Evolutionary conservation across 2,329 filamentous ascomycete species (phyloP), one percentile per base, ranked within the genome.

Genomic region (Zymoseptoria pseudotritici): DNA sequence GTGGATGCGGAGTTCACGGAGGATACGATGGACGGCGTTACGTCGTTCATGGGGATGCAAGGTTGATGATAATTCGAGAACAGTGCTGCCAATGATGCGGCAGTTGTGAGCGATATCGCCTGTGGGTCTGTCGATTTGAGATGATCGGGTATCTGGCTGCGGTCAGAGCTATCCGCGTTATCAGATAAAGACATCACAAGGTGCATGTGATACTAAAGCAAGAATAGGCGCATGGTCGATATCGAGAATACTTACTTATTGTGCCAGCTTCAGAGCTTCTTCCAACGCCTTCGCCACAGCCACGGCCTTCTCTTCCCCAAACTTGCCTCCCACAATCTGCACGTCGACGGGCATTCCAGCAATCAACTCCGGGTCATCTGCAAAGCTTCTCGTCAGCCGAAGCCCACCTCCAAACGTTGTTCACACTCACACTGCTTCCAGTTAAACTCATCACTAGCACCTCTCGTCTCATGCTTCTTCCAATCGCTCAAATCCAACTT

Each of bases 291-390:
- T 67, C 4, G 63, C 60, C 17, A 65, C 58, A n/a, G 58, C 60
- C 9, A 67, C 60, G 7, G 62, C 59, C 31, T 60, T 67, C 54
- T 66, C 65, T 53, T 67, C 65, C 0, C 64, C 65, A 53, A 64
- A 66, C n/a, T 57, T 56, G 0, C 65, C 65, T 19, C 58, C 61
- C 8, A 67, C 62, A 21, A 67, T 54, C 55, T 67, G 65, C 31
- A 67, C 54, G n/a, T 62, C 60, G 8, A 67, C 56, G 1, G 65
- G 65, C 60, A 66, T 66, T 1, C 61, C 65, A 10, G 59, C 55
- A n/a, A 66, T 61, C 20, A 67, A 26, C 24, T 62, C 24, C 8
- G 60, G 31, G 54, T 67, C 64, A 53, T 67, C 26, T 29, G 26
- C 26, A 29, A 29, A 29, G 1, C 26, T 2, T 29, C 26, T 56